phyloP scores from a whole-genome alignment of 2,329 filamentous ascomycete species.

The Trichoderma breve region DNA sequence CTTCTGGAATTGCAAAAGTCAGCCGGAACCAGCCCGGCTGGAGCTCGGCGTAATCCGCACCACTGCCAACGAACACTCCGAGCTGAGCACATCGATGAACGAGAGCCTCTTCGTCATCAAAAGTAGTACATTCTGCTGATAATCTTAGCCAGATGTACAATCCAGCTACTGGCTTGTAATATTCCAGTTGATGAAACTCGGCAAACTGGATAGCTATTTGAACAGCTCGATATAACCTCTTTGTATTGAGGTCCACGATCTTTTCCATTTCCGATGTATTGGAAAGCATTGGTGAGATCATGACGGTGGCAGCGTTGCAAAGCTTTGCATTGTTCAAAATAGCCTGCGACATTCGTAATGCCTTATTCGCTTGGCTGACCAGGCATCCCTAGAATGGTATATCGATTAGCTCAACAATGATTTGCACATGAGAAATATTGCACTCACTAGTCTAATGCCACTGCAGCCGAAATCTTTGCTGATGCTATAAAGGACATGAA shows the following conservation, averaged over 20 bases:
- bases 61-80: constrained; percentile 10
- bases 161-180: constrained; percentile 17
- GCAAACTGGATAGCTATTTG: constrained; percentile 7
- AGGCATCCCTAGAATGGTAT: constrained; percentile 2
- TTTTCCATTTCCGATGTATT: background rate
- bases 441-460: constrained; percentile 6
- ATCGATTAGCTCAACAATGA: background rate
- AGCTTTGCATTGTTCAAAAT: constrained; percentile 17
- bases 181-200: constrained; percentile 10
- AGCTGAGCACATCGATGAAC: background rate
- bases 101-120: constrained; percentile 9
- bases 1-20: constrained; percentile 9
- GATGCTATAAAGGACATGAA: constrained; percentile 14
- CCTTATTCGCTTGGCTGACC: constrained; percentile 12
- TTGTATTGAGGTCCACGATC: background rate
- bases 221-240: background rate
- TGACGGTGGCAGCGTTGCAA: constrained; percentile 11
- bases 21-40: constrained; percentile 18
- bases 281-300: background rate
- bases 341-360: constrained; percentile 11
- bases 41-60: constrained; percentile 11
- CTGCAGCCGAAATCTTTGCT: constrained; percentile 19
- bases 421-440: background rate
- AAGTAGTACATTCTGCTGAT: background rate
- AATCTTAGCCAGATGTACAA: constrained; percentile 16